Percentiles rank a stretch among this genome's conserved stretches.
Conservation (phyloP, 352 stramenopile species). For the Globisporangium paddicum region DNA sequence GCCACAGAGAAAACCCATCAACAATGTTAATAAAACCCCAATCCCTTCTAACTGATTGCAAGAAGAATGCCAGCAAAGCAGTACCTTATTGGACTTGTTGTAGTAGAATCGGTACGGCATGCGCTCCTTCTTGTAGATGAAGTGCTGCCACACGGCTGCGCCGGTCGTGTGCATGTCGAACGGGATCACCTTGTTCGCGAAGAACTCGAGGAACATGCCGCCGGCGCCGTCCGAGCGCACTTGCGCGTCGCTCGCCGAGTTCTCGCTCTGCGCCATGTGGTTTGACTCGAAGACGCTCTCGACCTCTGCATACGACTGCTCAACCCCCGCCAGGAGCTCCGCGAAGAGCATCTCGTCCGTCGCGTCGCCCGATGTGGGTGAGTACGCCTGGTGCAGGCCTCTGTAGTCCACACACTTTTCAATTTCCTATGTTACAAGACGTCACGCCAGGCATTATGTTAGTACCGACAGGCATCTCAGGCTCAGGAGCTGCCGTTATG, state of each 20-base stretch:
- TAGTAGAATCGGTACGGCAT: slow-evolving; percentile 36
- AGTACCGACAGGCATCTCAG: not conserved
- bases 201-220: slow-evolving; percentile 41
- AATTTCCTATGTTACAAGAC: slow-evolving; percentile 11
- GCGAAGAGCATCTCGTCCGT: slow-evolving; percentile 25
- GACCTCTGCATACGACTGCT: slow-evolving; percentile 31
- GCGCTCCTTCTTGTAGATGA: slow-evolving; percentile 33
- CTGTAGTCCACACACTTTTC: slow-evolving; percentile 8
- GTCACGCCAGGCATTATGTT: not conserved
- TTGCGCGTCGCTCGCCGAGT: slow-evolving; percentile 28
- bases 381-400: slow-evolving; percentile 15
- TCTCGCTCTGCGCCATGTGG: slow-evolving; percentile 23
- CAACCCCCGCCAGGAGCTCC: slow-evolving; percentile 29
- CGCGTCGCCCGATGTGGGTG: slow-evolving; percentile 18
- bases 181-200: slow-evolving; percentile 39
- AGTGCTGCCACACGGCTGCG: slow-evolving; percentile 39
- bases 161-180: slow-evolving; percentile 30
- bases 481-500: not conserved
- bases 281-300: slow-evolving; percentile 30
- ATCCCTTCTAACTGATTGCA: no score
- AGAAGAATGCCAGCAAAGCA: not conserved
- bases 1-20: no score
- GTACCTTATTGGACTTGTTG: slow-evolving; percentile 28
- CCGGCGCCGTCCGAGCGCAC: slow-evolving; percentile 25
- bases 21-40: no score